Percentiles rank a stretch among this genome's conserved stretches.
phyloP scores from a whole-genome alignment of 306 rosid genomes.

The Gastrolobium bilobum region DNA sequence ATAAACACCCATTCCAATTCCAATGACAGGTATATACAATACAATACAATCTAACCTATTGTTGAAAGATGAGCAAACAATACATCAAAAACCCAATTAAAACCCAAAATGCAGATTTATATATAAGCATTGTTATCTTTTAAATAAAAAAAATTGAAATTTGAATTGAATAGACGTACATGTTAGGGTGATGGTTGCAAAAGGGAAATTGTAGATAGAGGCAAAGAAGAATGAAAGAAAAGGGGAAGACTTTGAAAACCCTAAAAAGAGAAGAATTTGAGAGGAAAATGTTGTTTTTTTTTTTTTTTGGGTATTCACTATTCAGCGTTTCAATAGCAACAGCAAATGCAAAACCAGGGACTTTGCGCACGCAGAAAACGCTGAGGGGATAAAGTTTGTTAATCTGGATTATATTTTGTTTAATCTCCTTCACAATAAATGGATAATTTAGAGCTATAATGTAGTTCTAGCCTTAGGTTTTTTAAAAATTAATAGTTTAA shows the following conservation, averaged over 20 bases:
- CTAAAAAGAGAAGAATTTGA: conserved; percentile 12
- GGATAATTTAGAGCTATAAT: too few relatives aligned
- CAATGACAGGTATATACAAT: not conserved
- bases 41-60: conserved; percentile 8
- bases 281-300: not conserved
- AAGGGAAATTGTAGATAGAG: conserved; percentile 36
- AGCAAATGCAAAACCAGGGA: conserved; percentile 47
- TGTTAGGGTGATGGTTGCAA: too few relatives aligned
- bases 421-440: too few relatives aligned
- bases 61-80: conserved; percentile 14
- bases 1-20: not conserved
- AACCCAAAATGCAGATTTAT: conserved; percentile 25
- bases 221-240: conserved; percentile 21
- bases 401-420: too few relatives aligned
- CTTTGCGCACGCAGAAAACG: conserved; percentile 52
- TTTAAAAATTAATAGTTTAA: too few relatives aligned
- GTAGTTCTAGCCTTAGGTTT: too few relatives aligned
- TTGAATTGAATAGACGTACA: not conserved
- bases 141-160: not conserved
- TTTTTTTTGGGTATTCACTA: not conserved
- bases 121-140: not conserved
- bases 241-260: conserved; percentile 45
- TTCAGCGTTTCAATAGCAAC: not conserved
- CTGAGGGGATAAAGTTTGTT: too few relatives aligned
- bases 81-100: conserved; percentile 43